phyloP scores from a whole-genome alignment of 306 rosid species.

The Castanea sativa region DNA sequence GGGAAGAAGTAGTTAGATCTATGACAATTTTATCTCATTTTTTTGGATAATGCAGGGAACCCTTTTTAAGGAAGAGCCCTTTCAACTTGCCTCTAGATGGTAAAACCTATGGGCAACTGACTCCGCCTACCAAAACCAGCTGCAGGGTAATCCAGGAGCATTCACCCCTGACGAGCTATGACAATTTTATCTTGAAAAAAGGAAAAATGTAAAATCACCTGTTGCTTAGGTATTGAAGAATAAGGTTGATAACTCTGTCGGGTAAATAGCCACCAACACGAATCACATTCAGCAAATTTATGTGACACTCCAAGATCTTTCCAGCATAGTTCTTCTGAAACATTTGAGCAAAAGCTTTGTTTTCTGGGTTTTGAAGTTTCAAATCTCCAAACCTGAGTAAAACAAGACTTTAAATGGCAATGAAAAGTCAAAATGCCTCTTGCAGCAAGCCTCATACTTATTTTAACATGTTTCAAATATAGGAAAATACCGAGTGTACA shows the following conservation, averaged over 20 bases:
- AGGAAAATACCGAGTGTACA: conserved; percentile 74
- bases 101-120: no score
- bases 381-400: conserved; percentile 81
- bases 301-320: conserved; percentile 86
- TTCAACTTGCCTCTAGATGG: no score
- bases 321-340: conserved; percentile 94
- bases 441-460: background rate
- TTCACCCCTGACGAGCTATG: background rate
- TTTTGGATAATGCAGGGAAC: no score
- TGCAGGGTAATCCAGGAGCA: no score
- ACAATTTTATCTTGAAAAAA: background rate
- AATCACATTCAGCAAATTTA: conserved; percentile 74
- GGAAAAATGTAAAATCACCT: conserved; percentile 42
- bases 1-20: no score
- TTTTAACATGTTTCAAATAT: conserved; percentile 1
- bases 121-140: no score
- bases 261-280: conserved; percentile 92
- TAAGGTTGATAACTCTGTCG: conserved; percentile 83
- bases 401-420: conserved; percentile 1
- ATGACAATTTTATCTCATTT: no score
- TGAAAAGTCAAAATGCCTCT: background rate
- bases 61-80: no score
- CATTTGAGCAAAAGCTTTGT: conserved; percentile 87
- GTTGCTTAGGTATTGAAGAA: conserved; percentile 92
- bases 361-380: conserved; percentile 91